Evolutionary conservation across 2,329 filamentous ascomycete species (phyloP), one percentile per base, ranked within the genome.

Genomic region (Penicillium brasilianum): DNA sequence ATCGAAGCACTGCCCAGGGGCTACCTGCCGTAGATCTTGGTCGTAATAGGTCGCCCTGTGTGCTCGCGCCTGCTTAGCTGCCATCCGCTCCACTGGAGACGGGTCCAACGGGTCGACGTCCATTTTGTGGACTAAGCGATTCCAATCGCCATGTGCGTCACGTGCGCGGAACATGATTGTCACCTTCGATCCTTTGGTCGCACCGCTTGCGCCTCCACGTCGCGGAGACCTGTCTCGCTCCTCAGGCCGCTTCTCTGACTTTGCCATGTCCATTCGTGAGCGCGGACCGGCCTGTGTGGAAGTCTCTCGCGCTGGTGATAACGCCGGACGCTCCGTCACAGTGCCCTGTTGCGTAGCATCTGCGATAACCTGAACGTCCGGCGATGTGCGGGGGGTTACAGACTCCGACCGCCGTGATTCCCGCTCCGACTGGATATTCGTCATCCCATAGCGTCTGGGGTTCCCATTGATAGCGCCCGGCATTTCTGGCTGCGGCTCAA

Each of bases 1-100:
- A 50, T 64, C n/a, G 55, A 67, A 64, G 57, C 61, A 66, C 48
- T 70, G 57, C 46, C 43, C 43, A 25, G 57, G 66, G 34, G 60
- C 55, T 2, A 67, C 34, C 58, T 58, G 39, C 28, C 59, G 62
- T 34, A 67, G 55, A 30, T 67, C 61, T 50, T 55, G 58, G 44
- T 68, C 51, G 55, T 69, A 68, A 58, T 59, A 64, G 11, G 59
- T 64, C 34, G 55, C 59, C 43, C 65, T 13, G 3, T 25, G 50
- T 57, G 48, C 58, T 49, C 57, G 56, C 32, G 62, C 63, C n/a
- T 65, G 50, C 30, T 65, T 66, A 20, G 57, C 57, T 32, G 58
- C 62, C 14, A 68, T 63, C 28, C 56, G 50, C 58, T 57, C 59
- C 11, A 66, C 57, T 20, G 44, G 46, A 57, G 58, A 63, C 25